Evolutionary conservation across 768 basidiomycete genomes (phyloP), one percentile per base, ranked within the genome.

Genomic region (Podaxis sp.): DNA sequence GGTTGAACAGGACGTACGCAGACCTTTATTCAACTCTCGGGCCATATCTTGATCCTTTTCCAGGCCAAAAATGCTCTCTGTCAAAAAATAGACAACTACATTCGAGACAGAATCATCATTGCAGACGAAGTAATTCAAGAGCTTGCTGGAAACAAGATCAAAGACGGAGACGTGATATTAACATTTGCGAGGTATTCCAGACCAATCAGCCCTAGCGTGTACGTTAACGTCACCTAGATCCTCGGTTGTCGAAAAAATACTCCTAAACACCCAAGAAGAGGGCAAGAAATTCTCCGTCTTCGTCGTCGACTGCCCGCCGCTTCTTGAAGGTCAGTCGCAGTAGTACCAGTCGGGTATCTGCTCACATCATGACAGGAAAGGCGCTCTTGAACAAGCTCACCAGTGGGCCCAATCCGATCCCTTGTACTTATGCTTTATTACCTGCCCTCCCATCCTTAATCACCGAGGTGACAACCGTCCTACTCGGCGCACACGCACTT

Each of bases 101-200:
- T 98, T 69, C 87, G 89, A 27, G 96, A 98, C 74, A 84, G 95
- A 48, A 97, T 99, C 66, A 87, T 92, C 63, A 81, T 92, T 48
- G 97, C 97, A 2, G 96, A 91, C 73, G 85, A 95, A 70, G 92
- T 98, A 55, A 98, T 99, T 51, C 87, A 92, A 69, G 87, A 90
- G 62, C 84, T 88, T 55, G 93, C 95, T 0, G 85, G 87, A 50
- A 91, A 88, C 68, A 98, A 98, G 77, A 98, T 99, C 69, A 92
- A 93, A 66, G 87, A 97, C 64, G 93, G 91, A 5, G 95, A 97
- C 74, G 88, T 91, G 35, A 86, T 99, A 55, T 78, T 99, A 46
- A 95, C 95, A 13, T 99, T 92, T 74, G 95, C 95, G 25, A 84
- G 94, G 94, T 93, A 64, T 14, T 78, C 63, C 2, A 35, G 36